Evolutionary conservation across 1,284 basidiomycete species (phyloP).

Genomic region (Rhodotorula sp.): DNA sequence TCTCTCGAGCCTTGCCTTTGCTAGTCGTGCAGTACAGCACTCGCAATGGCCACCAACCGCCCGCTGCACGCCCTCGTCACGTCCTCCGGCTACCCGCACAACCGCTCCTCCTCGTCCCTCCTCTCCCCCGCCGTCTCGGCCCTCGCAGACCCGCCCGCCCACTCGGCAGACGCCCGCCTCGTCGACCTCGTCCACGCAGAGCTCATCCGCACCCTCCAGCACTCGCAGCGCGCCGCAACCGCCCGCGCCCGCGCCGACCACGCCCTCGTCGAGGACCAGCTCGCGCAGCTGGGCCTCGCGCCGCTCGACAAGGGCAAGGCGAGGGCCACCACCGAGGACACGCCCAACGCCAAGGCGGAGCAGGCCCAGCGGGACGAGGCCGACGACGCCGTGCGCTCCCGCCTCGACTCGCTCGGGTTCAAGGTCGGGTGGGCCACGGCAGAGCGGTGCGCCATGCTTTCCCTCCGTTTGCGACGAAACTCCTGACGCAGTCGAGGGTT

Average conservation of each 20-base stretch:
- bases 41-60: constrained; percentile 1
- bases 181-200: constrained; percentile 40
- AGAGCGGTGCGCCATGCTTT: constrained; percentile 33
- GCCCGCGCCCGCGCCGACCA: constrained; percentile 33
- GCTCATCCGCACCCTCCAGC: constrained; percentile 63
- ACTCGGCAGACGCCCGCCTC: constrained; percentile 37
- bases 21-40: no score
- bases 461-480: neutral
- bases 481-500: neutral
- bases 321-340: neutral
- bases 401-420: constrained; percentile 42
- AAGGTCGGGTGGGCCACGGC: constrained; percentile 40
- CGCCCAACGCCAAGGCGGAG: neutral
- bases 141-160: constrained; percentile 32
- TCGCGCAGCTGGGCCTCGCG: constrained; percentile 20
- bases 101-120: constrained; percentile 38
- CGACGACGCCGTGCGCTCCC: constrained; percentile 32
- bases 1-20: neutral
- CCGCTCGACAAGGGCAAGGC: neutral
- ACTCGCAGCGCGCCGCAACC: constrained; percentile 45
- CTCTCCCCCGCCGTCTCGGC: constrained; percentile 31
- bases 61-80: constrained; percentile 7
- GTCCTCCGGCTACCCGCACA: neutral
- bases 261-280: constrained; percentile 23
- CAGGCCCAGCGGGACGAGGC: neutral